Base-by-base conservation (phyloP, 1,284 basidiomycete genomes). In the Cryptococcus sp. region DNA sequence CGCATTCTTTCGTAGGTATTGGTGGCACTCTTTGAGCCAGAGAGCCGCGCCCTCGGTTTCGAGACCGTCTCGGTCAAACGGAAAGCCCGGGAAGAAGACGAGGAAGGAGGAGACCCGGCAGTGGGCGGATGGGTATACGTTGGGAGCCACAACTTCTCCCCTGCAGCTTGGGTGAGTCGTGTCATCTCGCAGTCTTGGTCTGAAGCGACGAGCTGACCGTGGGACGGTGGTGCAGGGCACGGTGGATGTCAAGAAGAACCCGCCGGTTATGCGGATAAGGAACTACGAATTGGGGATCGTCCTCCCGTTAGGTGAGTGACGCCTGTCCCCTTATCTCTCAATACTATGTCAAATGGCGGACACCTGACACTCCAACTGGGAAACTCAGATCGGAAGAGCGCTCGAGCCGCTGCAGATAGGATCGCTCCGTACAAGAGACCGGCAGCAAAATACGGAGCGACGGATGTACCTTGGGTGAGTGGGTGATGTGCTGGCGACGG, bases 211-310 rank as follows among this genome's bases (percentile, higher is more conserved):
- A 52, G 46, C 4, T 15, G 15, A 42, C 23, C 4, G 18, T 33
- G 21, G 18, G 21, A 18, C 2, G n/a, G 35, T n/a, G n/a, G 13
- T 20, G 12, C 39, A 75, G 71, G 74, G 74, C 3, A 72, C 65
- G 3, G 45, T 69, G 0, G 72, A 75, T 47, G 56, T 69, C 20
- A 72, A 70, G 52, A 68, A 71, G 42, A 63, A 51, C 13, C 62
- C 67, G 2, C 66, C 70, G 0, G 63, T 63, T 3, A 49, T 73
- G 16, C 63, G 55, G 39, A 54, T 72, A 18, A 51, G 54, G 40
- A 78, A 78, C 52, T 77, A 76, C 59, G 77, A 78, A 52, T 58
- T 78, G 1, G 77, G 76, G 11, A 65, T 78, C 37, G 59, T 78
- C 12, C 69, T 78, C 35, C 73, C 76, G 1, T 65, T 77, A 20